phyloP scores from a whole-genome alignment of 345 rosid genomes.

The Atalantia buxifolia region DNA sequence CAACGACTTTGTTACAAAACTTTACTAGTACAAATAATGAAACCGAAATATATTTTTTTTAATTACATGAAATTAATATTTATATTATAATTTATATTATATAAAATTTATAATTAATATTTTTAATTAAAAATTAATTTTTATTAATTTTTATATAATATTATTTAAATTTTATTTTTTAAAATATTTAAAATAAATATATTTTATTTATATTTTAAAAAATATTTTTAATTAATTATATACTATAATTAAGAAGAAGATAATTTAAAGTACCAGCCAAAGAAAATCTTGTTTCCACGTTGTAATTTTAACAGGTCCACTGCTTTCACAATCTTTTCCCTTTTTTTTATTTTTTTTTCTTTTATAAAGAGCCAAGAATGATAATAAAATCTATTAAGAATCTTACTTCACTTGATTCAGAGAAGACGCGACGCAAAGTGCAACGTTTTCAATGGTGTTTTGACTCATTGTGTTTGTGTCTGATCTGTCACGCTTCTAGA shows the following conservation, averaged over 20 bases:
- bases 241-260: too few species aligned
- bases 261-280: background rate
- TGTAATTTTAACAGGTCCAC: background rate
- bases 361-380: background rate
- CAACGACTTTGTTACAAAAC: background rate
- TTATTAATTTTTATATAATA: too few species aligned
- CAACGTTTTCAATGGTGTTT: background rate
- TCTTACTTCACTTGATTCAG: constrained; percentile 6
- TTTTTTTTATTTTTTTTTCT: background rate
- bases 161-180: too few species aligned
- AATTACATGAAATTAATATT: too few species aligned
- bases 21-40: background rate
- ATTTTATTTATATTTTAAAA: too few species aligned
- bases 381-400: background rate
- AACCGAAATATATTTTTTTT: too few species aligned
- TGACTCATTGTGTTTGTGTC: background rate
- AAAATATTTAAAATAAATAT: too few species aligned
- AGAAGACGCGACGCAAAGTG: background rate
- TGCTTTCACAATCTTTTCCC: background rate
- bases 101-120: too few species aligned
- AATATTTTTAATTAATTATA: too few species aligned
- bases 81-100: too few species aligned
- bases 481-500: background rate
- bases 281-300: background rate
- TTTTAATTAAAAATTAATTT: too few species aligned